phyloP scores from a whole-genome alignment of 768 basidiomycete species.

The Nevesoporus exiguus region DNA sequence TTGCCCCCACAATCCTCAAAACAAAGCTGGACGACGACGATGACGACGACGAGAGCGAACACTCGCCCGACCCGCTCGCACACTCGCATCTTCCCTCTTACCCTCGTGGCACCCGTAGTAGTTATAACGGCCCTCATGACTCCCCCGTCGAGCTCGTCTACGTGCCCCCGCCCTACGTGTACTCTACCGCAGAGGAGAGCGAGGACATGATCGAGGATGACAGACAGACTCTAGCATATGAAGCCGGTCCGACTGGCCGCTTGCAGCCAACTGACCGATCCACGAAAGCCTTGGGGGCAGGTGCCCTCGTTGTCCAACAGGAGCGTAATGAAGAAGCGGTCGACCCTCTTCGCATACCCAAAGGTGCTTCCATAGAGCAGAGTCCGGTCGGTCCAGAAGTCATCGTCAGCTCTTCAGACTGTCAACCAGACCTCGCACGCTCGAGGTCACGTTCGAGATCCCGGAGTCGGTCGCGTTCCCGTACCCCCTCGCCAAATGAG shows the following conservation, averaged over 20 bases:
- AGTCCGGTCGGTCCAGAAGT: slow-evolving; percentile 27
- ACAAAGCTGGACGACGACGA: slow-evolving; percentile 56
- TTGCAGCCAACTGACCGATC: slow-evolving; percentile 15
- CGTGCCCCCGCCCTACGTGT: slow-evolving; percentile 48
- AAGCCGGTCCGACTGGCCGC: slow-evolving; percentile 8
- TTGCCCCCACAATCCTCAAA: slow-evolving; percentile 84
- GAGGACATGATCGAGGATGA: slow-evolving; percentile 23
- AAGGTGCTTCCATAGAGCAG: slow-evolving; percentile 12
- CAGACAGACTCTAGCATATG: slow-evolving; percentile 18
- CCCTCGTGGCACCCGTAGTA: slow-evolving; percentile 1
- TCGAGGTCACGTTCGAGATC: slow-evolving; percentile 33
- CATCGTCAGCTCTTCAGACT: slow-evolving; percentile 36
- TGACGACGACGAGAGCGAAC: slow-evolving; percentile 30
- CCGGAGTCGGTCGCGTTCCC: slow-evolving; percentile 38
- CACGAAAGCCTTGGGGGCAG: slow-evolving; percentile 2
- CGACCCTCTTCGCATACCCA: slow-evolving; percentile 11
- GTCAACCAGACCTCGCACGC: slow-evolving; percentile 30
- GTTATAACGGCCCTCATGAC: slow-evolving; percentile 31
- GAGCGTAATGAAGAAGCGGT: slow-evolving; percentile 6
- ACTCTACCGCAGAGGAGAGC: slow-evolving; percentile 14
- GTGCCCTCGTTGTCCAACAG: neutral
- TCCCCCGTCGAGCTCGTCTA: slow-evolving; percentile 71
- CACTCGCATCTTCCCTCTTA: slow-evolving; percentile 13
- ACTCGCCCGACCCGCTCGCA: slow-evolving; percentile 8
- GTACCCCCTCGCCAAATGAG: slow-evolving; percentile 44